Evolutionary conservation across 73 alveolate species (phyloP), one percentile per base, ranked within the genome.

Genomic region (Stentor roeselii): DNA sequence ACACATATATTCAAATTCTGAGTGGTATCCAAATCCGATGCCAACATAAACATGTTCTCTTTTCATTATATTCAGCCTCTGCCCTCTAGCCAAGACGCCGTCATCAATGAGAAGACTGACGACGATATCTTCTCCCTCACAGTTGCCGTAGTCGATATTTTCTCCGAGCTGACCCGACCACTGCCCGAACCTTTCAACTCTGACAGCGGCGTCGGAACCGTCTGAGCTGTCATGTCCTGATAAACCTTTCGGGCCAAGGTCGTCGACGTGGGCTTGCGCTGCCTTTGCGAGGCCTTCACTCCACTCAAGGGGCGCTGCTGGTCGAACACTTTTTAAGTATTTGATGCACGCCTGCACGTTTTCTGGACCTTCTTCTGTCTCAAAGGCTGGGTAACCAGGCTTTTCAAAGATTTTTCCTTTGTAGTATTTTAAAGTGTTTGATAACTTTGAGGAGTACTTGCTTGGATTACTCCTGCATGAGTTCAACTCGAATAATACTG

Each of bases 41-140:
- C 93, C 93, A 2, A 83, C 90, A 37, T 32, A 42, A 59, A 74
- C 75, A 85, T 83, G 83, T 34, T 67, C 90, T 39, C 86, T 80
- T 3, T 84, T 78, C 76, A 88, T 80, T 31, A 88, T 61, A 76
- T 88, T 88, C 14, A 40, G 32, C 61, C 98, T 86, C 75, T 93
- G 98, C 3, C 98, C 98, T 60, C 98, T 89, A 31, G 83, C 92
- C 15, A 91, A 78, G 3, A 93, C 98, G 15, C 98, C 98, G 83
- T 93, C 98, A 78, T 93, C 98, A 3, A 93, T 93, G 36, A 93
- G 85, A 59, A 91, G 84, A 36, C 87, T 78, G 27, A 76, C 41
- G 3, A 93, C 85, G 36, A 88, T 90, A 30, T 91, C 96, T 36
- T 74, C 86, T 11, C 90, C 96, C 61, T 83, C 85, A 3, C 76